phyloP scores from a whole-genome alignment of 306 rosid species.

The Erythrophleum fordii region DNA sequence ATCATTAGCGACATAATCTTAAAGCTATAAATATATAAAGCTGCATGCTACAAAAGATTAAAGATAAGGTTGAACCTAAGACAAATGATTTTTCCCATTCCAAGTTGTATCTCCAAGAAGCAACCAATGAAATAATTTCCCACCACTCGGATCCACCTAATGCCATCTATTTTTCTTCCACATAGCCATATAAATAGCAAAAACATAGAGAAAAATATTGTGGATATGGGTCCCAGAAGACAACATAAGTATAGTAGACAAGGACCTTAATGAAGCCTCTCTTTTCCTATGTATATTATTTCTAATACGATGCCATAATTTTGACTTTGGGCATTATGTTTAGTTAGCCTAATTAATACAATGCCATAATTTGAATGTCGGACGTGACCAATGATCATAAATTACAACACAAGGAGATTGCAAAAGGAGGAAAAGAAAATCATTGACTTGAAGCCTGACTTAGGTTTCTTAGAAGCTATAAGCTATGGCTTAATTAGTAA shows the following conservation, averaged over 20 bases:
- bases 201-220: background rate
- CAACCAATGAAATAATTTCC: background rate
- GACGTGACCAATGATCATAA: conserved; percentile 21
- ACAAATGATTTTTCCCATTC: conserved; percentile 30
- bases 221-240: conserved; percentile 14
- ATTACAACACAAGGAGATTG: background rate
- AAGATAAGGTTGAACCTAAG: conserved; percentile 28
- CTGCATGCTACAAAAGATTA: conserved; percentile 39
- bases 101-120: conserved; percentile 18
- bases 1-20: conserved; percentile 3
- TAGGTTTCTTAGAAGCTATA: background rate
- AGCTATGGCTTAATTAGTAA: too few relatives aligned
- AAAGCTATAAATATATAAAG: background rate
- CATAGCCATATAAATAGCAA: background rate
- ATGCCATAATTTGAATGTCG: conserved; percentile 9
- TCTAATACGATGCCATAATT: conserved; percentile 5
- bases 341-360: conserved; percentile 1
- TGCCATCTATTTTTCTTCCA: background rate
- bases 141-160: background rate
- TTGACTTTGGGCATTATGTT: background rate
- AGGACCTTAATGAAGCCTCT: conserved; percentile 26
- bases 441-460: background rate
- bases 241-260: background rate
- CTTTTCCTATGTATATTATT: background rate
- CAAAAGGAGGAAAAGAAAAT: background rate